Conservation (phyloP, 345 rosid genomes). For the Nasturtium officinale region DNA sequence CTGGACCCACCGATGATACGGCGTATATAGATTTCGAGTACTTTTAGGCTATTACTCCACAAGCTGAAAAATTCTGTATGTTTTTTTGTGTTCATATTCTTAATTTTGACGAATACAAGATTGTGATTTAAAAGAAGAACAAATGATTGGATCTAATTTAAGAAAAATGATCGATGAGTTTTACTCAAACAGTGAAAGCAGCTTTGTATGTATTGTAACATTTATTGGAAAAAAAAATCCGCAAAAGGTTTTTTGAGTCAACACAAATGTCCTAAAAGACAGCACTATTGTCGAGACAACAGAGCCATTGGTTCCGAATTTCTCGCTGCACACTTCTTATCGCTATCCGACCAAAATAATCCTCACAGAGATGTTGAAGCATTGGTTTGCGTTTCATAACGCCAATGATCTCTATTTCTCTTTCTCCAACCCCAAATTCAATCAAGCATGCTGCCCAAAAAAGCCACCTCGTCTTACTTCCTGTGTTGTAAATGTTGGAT, state of each 20-base stretch:
- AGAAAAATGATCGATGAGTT: background rate
- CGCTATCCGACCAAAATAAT: slow-evolving; percentile 15
- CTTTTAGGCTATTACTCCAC: slow-evolving; percentile 46
- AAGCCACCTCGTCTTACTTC: slow-evolving; percentile 42
- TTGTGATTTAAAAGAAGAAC: slow-evolving; percentile 21
- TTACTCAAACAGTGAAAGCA: slow-evolving; percentile 5
- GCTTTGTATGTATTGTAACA: background rate
- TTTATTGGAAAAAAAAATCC: too few species aligned
- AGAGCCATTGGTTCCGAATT: slow-evolving; percentile 29
- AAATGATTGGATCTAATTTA: background rate
- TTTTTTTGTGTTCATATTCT: slow-evolving; percentile 37
- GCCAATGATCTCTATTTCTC: slow-evolving; percentile 27
- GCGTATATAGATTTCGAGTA: slow-evolving; percentile 69
- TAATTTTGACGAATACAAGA: slow-evolving; percentile 33
- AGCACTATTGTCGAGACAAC: slow-evolving; percentile 13
- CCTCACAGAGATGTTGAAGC: slow-evolving; percentile 31
- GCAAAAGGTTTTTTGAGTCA: background rate
- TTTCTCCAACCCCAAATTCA: slow-evolving; percentile 29
- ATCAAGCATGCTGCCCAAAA: slow-evolving; percentile 19
- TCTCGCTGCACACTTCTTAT: slow-evolving; percentile 27
- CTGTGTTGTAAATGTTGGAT: slow-evolving; percentile 48
- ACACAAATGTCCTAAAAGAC: slow-evolving; percentile 20
- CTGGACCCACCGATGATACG: slow-evolving; percentile 50
- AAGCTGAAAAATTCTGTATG: background rate
- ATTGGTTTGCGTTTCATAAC: slow-evolving; percentile 26